These are phyloP conservation scores for Fusarium aywerte DNA, from an alignment of 2,329 filamentous ascomycete genomes.

Conservation along the genomic window DNA sequence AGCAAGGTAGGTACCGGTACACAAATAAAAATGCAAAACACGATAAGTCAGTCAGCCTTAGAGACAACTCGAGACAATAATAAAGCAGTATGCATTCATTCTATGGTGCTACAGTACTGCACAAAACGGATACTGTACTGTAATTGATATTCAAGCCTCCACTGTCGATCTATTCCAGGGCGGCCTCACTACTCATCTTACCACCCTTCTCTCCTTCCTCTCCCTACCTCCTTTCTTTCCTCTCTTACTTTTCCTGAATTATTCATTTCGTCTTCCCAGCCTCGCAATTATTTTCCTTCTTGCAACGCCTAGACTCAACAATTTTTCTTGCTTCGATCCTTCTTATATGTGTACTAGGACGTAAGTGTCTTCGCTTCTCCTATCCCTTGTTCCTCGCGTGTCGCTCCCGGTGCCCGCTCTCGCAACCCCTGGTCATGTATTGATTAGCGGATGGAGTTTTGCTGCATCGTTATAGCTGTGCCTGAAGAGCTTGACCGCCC, in stretches of 20 bases:
- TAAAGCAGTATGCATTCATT: conserved; percentile 19
- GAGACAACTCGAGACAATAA: conserved; percentile 32
- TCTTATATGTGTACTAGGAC: conserved; percentile 27
- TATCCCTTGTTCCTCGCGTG: conserved; percentile 36
- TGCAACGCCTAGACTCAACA: conserved; percentile 9
- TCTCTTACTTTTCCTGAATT: neutral
- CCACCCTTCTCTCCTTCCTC: conserved; percentile 11
- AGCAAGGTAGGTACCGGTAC: conserved; percentile 30
- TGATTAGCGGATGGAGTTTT: conserved; percentile 37
- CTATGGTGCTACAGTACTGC: conserved; percentile 24
- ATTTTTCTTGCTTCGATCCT: conserved; percentile 21
- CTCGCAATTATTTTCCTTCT: conserved; percentile 9
- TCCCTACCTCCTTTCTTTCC: conserved; percentile 9
- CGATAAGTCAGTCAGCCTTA: neutral
- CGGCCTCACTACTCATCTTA: conserved; percentile 24
- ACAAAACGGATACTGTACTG: neutral
- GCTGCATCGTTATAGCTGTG: conserved; percentile 33
- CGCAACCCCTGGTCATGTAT: conserved; percentile 28
- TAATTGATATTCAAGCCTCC: conserved; percentile 17
- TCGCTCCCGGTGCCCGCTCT: conserved; percentile 32
- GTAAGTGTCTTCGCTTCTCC: conserved; percentile 31
- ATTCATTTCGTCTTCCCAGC: conserved; percentile 11
- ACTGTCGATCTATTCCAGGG: conserved; percentile 29
- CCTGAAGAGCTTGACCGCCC: conserved; percentile 39
- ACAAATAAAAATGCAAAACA: conserved; percentile 19